These are phyloP conservation scores for Ilyonectria robusta DNA, from an alignment of 2,329 filamentous ascomycete genomes.

Conservation along the genomic window DNA sequence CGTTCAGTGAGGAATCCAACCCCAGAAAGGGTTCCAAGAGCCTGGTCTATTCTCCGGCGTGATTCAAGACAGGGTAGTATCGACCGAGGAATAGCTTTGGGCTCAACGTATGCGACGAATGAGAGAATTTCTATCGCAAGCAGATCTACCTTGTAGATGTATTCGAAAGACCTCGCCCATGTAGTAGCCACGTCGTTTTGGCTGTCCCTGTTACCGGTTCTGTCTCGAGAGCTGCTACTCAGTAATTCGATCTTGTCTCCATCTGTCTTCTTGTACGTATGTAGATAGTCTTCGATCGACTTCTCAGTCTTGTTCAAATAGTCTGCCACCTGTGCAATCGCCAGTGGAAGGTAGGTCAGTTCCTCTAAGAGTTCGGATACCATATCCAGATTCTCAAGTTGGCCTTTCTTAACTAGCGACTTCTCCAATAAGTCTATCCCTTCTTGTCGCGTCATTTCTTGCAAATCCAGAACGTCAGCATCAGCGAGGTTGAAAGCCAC, in stretches of 20 bases:
- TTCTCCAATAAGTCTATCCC: conserved; percentile 43
- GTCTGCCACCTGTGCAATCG: conserved; percentile 56
- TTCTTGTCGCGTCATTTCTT: conserved; percentile 29
- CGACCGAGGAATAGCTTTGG: conserved; percentile 55
- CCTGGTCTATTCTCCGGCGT: conserved; percentile 38
- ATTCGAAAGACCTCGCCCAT: conserved; percentile 58
- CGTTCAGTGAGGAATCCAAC: conserved; percentile 25
- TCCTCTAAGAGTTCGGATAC: conserved; percentile 41
- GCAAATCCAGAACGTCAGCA: neutral
- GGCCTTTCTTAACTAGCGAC: conserved; percentile 1
- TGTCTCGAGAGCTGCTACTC: conserved; percentile 51
- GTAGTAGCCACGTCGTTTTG: conserved; percentile 56
- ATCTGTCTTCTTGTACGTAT: conserved; percentile 49
- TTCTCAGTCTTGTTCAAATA: conserved; percentile 54
- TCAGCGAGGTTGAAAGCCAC: conserved; percentile 32
- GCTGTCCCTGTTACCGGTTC: conserved; percentile 47
- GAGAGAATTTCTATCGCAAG: conserved; percentile 54
- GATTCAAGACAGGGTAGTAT: conserved; percentile 45
- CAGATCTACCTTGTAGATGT: conserved; percentile 48
- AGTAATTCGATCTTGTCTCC: conserved; percentile 41
- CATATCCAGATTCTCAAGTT: neutral
- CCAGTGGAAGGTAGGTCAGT: conserved; percentile 54
- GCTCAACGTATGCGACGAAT: conserved; percentile 58
- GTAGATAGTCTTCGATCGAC: conserved; percentile 51
- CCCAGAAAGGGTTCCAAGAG: conserved; percentile 51